Conservation (phyloP, 2,329 filamentous ascomycete genomes). For the Hypomyces rosellus region DNA sequence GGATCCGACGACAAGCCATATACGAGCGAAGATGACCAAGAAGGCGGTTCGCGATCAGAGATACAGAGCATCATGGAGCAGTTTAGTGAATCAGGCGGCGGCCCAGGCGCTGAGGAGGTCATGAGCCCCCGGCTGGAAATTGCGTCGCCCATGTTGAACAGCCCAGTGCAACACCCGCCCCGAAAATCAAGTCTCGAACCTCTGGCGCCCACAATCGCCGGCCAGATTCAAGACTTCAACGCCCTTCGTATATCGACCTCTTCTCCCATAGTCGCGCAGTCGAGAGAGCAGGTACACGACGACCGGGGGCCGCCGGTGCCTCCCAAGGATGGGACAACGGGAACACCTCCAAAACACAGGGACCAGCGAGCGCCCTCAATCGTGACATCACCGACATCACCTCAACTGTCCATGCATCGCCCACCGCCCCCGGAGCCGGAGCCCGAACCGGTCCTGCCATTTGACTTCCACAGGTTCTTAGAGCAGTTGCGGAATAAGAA, state of each 20-base stretch:
- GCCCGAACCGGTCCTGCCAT: conserved; percentile 78
- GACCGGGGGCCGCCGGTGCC: conserved; percentile 52
- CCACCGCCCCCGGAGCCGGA: conserved; percentile 67
- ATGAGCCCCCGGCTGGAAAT: conserved; percentile 86
- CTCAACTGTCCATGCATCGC: conserved; percentile 46
- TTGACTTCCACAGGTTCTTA: conserved; percentile 95
- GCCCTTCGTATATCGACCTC: conserved; percentile 34
- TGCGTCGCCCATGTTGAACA: conserved; percentile 69
- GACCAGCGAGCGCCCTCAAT: conserved; percentile 30
- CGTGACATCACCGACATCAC: conserved; percentile 36
- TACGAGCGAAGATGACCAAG: conserved; percentile 56
- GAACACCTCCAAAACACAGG: conserved; percentile 29
- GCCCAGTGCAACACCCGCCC: conserved; percentile 64
- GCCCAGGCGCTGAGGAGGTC: conserved; percentile 71
- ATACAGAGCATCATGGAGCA: conserved; percentile 98
- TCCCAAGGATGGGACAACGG: conserved; percentile 50
- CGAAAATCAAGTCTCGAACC: conserved; percentile 83
- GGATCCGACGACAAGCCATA: conserved; percentile 52
- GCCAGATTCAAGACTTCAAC: conserved; percentile 43
- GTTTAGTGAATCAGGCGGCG: conserved; percentile 70
- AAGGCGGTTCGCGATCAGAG: conserved; percentile 69
- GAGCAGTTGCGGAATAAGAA: conserved; percentile 94
- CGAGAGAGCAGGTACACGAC: conserved; percentile 32
- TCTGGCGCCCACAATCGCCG: conserved; percentile 44
- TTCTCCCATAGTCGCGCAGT: conserved; percentile 32